phyloP scores from a whole-genome alignment of 2,329 filamentous ascomycete species.

The Claviceps lovelessii region DNA sequence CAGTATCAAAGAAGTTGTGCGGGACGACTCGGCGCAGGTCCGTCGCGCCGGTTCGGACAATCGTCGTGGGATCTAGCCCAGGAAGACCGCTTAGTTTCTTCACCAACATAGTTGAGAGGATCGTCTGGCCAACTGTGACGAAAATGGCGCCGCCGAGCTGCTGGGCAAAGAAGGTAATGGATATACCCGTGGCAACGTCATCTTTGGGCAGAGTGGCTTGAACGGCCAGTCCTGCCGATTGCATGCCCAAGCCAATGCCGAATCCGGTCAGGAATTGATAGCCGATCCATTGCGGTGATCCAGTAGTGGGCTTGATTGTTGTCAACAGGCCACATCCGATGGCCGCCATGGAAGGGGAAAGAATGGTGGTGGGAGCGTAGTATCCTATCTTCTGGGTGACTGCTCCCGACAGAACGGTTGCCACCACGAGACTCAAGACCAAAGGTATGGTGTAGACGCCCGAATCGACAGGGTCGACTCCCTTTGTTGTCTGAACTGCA shows the following conservation, averaged over 20 bases:
- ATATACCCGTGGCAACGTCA: constrained; percentile 35
- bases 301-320: constrained; percentile 32
- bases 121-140: constrained; percentile 48
- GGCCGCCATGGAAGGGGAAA: constrained; percentile 19
- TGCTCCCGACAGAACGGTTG: constrained; percentile 19
- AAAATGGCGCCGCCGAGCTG: constrained; percentile 51
- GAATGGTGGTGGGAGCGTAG: constrained; percentile 25
- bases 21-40: constrained; percentile 41
- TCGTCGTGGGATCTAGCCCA: constrained; percentile 22
- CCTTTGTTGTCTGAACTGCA: background rate
- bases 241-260: constrained; percentile 33
- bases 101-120: background rate
- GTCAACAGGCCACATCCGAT: constrained; percentile 41
- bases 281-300: constrained; percentile 38
- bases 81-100: background rate
- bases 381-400: constrained; percentile 30
- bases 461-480: background rate
- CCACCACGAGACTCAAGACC: background rate
- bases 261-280: constrained; percentile 42
- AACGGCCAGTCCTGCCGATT: constrained; percentile 32
- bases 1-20: constrained; percentile 30
- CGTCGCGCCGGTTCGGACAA: constrained; percentile 41
- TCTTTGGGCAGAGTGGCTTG: constrained; percentile 36
- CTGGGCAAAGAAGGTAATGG: constrained; percentile 40
- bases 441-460: background rate